These are phyloP conservation scores for Tulasnella sp. DNA, from an alignment of 768 basidiomycete species.

Conservation along the genomic window DNA sequence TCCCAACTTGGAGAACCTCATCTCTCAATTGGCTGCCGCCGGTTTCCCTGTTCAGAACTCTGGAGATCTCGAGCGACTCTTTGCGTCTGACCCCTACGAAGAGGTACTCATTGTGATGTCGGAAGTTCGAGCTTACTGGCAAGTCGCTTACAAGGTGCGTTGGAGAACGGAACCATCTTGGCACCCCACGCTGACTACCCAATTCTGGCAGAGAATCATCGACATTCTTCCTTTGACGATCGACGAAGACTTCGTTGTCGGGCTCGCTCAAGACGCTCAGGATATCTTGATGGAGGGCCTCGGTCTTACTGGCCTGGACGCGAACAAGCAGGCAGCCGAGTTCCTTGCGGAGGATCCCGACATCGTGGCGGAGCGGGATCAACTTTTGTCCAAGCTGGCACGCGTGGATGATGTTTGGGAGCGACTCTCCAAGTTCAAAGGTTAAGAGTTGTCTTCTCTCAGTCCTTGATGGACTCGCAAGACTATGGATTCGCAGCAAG, in stretches of 20 bases:
- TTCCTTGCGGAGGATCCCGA: conserved; percentile 49
- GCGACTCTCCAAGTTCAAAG: conserved; percentile 38
- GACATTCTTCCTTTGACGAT: conserved; percentile 53
- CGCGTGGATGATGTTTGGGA: conserved; percentile 43
- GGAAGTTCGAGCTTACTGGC: conserved; percentile 53
- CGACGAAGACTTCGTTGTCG: conserved; percentile 45
- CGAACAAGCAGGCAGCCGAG: conserved; percentile 31
- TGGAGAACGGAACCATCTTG: no score
- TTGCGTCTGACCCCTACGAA: conserved; percentile 38
- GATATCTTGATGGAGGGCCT: conserved; percentile 38
- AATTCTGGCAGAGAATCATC: conserved; percentile 46
- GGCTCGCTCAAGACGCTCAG: conserved; percentile 39
- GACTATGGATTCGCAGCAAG: not conserved
- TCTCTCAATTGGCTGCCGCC: conserved; percentile 19
- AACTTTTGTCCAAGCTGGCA: conserved; percentile 36
- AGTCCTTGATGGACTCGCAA: not conserved
- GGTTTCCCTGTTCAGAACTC: conserved; percentile 19
- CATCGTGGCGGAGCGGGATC: conserved; percentile 35
- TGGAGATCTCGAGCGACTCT: conserved; percentile 38
- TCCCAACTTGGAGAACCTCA: conserved; percentile 12
- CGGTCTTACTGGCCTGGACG: conserved; percentile 33
- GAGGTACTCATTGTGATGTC: conserved; percentile 53
- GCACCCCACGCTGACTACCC: not conserved
- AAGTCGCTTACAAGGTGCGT: conserved; percentile 51
- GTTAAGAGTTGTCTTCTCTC: not conserved